Evolutionary conservation across 257 asterid species (phyloP).

Genomic region (Leonotis leonurus): DNA sequence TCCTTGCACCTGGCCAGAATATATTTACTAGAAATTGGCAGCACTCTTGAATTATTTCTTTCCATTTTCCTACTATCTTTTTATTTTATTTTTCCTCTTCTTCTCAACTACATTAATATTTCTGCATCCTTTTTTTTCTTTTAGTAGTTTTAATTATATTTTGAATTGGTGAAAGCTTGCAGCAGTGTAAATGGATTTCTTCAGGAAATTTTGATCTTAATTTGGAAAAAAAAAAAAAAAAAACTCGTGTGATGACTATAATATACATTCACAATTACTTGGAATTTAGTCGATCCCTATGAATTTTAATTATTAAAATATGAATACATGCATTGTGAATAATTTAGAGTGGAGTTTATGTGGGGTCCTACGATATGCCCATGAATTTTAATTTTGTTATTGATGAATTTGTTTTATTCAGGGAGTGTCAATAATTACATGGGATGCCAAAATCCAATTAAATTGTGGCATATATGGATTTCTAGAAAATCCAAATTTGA

Average conservation of each 20-base stretch:
- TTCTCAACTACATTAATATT: too few species aligned
- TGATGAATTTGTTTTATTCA: not conserved
- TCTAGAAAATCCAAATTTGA: constrained; percentile 17
- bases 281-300: too few species aligned
- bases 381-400: not conserved
- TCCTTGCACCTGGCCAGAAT: constrained; percentile 93
- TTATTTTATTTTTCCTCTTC: not conserved
- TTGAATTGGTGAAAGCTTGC: constrained; percentile 21
- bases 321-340: too few species aligned
- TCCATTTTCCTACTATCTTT: not conserved
- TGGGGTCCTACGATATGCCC: too few species aligned
- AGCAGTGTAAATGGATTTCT: constrained; percentile 48
- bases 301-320: too few species aligned
- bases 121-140: not conserved
- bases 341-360: too few species aligned
- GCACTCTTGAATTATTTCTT: constrained; percentile 12
- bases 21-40: constrained; percentile 58
- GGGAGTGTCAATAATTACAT: constrained; percentile 7
- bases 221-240: too few species aligned
- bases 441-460: constrained; percentile 7
- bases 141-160: not conserved
- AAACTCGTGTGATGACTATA: too few species aligned
- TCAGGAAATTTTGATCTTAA: constrained; percentile 24
- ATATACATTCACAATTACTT: too few species aligned
- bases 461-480: constrained; percentile 10